These are phyloP conservation scores for Tubosaeta sp. DNA, from an alignment of 768 basidiomycete species.

Conservation along the genomic window DNA sequence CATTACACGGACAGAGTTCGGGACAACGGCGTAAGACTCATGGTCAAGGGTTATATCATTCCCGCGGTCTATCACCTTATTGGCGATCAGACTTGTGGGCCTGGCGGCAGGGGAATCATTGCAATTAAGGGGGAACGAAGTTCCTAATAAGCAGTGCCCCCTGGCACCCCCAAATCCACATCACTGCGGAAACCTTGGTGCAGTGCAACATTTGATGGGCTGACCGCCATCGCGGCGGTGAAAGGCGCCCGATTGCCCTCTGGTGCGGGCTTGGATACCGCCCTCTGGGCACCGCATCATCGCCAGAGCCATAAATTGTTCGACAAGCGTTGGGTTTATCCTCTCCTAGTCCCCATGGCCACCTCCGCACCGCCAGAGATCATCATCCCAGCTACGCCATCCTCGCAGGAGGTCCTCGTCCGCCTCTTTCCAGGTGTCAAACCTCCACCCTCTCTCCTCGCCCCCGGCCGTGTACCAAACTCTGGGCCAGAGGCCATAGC, in stretches of 20 bases:
- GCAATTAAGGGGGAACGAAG: not conserved
- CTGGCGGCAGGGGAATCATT: not conserved
- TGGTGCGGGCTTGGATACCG: no score
- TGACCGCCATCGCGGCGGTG: no score
- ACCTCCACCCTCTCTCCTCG: constrained; percentile 31
- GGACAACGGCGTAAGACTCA: not conserved
- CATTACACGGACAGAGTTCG: not conserved
- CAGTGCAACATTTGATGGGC: no score
- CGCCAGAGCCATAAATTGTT: constrained; percentile 8
- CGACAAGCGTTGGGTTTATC: not conserved
- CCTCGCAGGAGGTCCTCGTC: constrained; percentile 20
- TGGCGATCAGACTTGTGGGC: not conserved
- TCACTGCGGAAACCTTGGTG: no score
- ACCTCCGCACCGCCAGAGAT: constrained; percentile 26
- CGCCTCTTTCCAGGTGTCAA: constrained; percentile 31
- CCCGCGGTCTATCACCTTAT: not conserved
- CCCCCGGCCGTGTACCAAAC: constrained; percentile 36
- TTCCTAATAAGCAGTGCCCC: not conserved
- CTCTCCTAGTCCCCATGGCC: constrained; percentile 7
- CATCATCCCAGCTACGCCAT: constrained; percentile 18
- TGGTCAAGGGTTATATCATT: not conserved
- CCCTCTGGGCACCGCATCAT: not conserved
- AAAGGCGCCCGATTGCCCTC: no score
- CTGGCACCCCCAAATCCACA: no score
- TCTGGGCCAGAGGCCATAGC: constrained; percentile 36